These are phyloP conservation scores for Quercus rubra DNA, from an alignment of 306 rosid species.

Conservation along the genomic window DNA sequence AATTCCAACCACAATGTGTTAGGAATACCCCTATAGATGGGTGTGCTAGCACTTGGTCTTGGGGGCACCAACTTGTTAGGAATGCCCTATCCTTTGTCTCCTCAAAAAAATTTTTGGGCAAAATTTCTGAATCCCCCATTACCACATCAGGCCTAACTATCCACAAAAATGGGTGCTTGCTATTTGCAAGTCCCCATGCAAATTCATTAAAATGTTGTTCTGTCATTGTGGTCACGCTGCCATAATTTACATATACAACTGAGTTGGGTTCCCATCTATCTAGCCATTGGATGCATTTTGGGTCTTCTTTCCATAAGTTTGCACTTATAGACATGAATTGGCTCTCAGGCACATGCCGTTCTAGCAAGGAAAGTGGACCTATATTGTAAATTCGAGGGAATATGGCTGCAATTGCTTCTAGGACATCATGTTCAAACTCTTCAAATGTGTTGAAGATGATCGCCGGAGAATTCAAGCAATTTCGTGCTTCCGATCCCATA, in stretches of 20 bases:
- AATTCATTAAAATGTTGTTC: conserved; percentile 34
- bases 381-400: conserved; percentile 41
- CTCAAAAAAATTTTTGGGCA: conserved; percentile 25
- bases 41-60: conserved; percentile 40
- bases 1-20: conserved; percentile 63
- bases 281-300: conserved; percentile 33
- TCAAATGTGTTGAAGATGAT: conserved; percentile 42
- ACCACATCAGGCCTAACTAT: conserved; percentile 44
- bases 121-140: conserved; percentile 21
- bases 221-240: conserved; percentile 35
- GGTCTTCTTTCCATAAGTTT: conserved; percentile 47
- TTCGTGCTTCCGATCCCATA: conserved; percentile 24
- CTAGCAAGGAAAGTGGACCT: conserved; percentile 37
- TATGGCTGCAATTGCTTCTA: conserved; percentile 31
- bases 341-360: conserved; percentile 18
- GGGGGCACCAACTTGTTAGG: conserved; percentile 43
- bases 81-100: conserved; percentile 39
- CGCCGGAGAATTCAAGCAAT: conserved; percentile 30
- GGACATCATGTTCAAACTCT: conserved; percentile 33
- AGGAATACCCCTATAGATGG: conserved; percentile 39
- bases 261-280: conserved; percentile 29
- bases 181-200: conserved; percentile 53
- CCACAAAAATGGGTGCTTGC: conserved; percentile 39
- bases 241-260: conserved; percentile 45
- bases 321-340: conserved; percentile 18